These are phyloP conservation scores for Paramecium biaurelia DNA, from an alignment of 73 alveolate genomes.

Conservation along the genomic window DNA sequence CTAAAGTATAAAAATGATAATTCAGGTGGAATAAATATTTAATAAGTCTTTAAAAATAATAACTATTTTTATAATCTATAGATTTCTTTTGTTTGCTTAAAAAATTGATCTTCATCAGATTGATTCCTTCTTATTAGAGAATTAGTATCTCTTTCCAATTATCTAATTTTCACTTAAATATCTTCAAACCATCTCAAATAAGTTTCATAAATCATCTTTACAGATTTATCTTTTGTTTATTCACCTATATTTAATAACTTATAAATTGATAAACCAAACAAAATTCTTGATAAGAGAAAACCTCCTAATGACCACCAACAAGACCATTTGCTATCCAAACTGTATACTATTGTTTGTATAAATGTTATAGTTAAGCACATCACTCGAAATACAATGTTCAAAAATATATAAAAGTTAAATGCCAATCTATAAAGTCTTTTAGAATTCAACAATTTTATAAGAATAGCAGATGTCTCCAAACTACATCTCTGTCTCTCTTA, in stretches of 20 bases:
- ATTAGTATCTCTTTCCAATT: neutral
- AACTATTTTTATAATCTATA: neutral
- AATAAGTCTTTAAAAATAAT: neutral
- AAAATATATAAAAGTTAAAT: neutral
- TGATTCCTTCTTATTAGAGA: neutral
- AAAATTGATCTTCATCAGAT: neutral
- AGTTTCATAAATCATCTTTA: slow-evolving; percentile 35
- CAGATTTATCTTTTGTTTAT: neutral
- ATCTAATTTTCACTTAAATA: neutral
- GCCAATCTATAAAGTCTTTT: neutral
- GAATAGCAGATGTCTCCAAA: neutral
- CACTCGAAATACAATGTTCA: neutral
- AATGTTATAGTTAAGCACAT: neutral
- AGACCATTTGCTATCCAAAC: neutral
- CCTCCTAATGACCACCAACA: neutral
- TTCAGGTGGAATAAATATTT: slow-evolving; percentile 19
- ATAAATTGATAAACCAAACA: neutral
- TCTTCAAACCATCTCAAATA: slow-evolving; percentile 17
- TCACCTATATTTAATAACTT: slow-evolving; percentile 31
- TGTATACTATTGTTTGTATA: neutral
- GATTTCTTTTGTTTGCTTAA: neutral
- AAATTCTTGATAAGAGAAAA: neutral
- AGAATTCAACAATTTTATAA: neutral
- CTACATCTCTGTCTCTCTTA: neutral
- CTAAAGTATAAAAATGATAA: neutral